Base-by-base conservation (phyloP, 306 rosid genomes). In the Sesbania bispinosa region DNA sequence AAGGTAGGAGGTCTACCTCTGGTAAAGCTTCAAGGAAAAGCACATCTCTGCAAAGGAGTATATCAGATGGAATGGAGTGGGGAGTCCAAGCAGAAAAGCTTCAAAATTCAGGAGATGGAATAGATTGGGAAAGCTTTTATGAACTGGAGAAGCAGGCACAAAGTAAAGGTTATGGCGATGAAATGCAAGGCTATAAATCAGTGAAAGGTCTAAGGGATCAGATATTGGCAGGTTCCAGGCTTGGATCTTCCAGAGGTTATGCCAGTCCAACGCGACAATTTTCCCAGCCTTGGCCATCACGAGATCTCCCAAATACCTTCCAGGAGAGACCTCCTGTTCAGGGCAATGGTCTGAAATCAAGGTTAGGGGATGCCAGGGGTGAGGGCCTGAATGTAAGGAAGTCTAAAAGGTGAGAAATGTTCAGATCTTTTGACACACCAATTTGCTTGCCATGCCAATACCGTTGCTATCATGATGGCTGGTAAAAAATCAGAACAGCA, bases 41-140 rank as follows among this genome's bases (percentile, higher is more conserved):
- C 90, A 87, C 87, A 51, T 91, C 92, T 45, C 78, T 94, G 62
- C 97, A 89, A 65, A 91, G 99, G 77, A 94, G 99, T 80, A 74
- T 86, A 46, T 95, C 99, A 24, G 96, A 95, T 67, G 96, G 93
- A 79, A 74, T 91, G 21, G 99, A 94, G 71, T 83, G 90, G 85
- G 95, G 86, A 10, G 33, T 46, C 74, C 92, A 86, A 79, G 47
- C 77, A 51, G 92, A 92, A 60, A 86, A 74, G 81, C 84, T 84
- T 73, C 93, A 80, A 79, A 85, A 69, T 77, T 77, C 86, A 77
- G 88, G 77, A 64, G 96, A 86, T 46, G 85, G 84, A 68, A 24
- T 82, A 36, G 97, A 89, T 20, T 88, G 92, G 97, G 99, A 85
- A 71, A 86, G 88, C 77, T 86, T 81, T 73, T 84, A 89, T 58